Conservation (phyloP, 768 basidiomycete species). For the Lactarius hatsudake region DNA sequence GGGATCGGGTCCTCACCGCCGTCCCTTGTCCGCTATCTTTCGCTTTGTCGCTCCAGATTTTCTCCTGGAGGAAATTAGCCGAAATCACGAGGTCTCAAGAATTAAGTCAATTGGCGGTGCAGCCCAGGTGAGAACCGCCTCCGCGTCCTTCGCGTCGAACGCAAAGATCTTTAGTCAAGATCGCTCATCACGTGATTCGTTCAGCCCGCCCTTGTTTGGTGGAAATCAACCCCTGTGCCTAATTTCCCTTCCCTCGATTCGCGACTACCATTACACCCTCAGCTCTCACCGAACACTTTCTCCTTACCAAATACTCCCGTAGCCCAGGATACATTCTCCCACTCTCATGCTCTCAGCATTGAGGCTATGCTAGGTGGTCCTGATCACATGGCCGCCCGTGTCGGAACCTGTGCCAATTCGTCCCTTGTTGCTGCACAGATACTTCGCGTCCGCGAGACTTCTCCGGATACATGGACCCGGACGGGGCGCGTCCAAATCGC, state of each 20-base stretch:
- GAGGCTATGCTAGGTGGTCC: conserved; percentile 77
- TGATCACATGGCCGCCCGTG: conserved; percentile 71
- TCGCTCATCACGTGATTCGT: conserved; percentile 15
- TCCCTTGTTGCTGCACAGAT: conserved; percentile 75
- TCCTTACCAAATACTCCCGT: conserved; percentile 72
- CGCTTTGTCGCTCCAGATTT: conserved; percentile 46
- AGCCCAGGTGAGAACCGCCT: conserved; percentile 51
- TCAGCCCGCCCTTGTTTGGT: conserved; percentile 78
- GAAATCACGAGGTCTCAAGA: conserved; percentile 65
- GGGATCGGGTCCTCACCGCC: conserved; percentile 17
- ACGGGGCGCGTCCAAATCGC: conserved; percentile 80
- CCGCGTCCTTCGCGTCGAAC: conserved; percentile 2
- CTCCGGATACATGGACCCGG: conserved; percentile 76
- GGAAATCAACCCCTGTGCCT: conserved; percentile 75
- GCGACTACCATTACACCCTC: conserved; percentile 62
- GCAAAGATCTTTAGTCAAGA: conserved; percentile 11
- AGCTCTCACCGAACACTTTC: conserved; percentile 65
- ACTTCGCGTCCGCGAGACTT: conserved; percentile 72
- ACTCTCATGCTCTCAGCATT: conserved; percentile 71
- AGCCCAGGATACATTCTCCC: conserved; percentile 77
- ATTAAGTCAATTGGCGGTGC: conserved; percentile 76
- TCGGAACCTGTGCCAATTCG: conserved; percentile 68
- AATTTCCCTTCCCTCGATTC: conserved; percentile 73
- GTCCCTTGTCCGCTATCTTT: not conserved
- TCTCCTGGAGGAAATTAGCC: conserved; percentile 69